Evolutionary conservation across 495 filamentous ascomycete species (phyloP), one percentile per base, ranked within the genome.

Genomic region (Penicillium longicatenatum): DNA sequence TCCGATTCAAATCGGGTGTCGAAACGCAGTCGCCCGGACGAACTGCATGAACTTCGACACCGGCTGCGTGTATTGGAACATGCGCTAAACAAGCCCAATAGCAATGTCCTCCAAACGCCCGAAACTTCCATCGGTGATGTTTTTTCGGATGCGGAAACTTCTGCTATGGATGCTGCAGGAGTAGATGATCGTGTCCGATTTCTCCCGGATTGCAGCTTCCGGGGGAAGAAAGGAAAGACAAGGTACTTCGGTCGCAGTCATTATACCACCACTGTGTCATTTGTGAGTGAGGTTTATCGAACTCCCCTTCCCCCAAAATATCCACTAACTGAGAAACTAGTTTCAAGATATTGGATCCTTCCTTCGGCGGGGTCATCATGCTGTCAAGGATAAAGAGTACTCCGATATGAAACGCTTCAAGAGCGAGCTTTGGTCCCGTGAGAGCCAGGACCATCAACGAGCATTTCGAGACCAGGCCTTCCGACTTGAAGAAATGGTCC

Each of bases 171-270:
- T 24, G 57, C 69, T 61, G 57, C 65, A 30, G 51, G 71, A 51
- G 65, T 78, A 53, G 63, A 71, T 37, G 67, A 70, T 29, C 55
- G 63, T 3, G 70, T 77, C 12, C 64, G 64, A 8, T 64, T 62
- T 35, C 51, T 77, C 19, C 65, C 71, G 0, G 67, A 67, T 29
- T 48, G 41, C n/a, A 69, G 64, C 55, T 83, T 83, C 46, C 70
- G 79, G 19, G 79, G 80, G 10, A 81, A 76, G 50, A 71, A 74
- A 29, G 72, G 73, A 41, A 78, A 78, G 52, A 81, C 78, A 0
- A 67, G 74, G 26, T 83, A 78, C 60, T 77, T 76, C 49, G 81
- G 81, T 20, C 72, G 79, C 9, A 81, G 75, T 43, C 75, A 80
- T 55, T 67, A 71, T 19, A 73, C 70, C 1, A 72, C 75, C 16